Evolutionary conservation across 495 filamentous ascomycete genomes (phyloP).

Genomic region (Penicillium goetzii): DNA sequence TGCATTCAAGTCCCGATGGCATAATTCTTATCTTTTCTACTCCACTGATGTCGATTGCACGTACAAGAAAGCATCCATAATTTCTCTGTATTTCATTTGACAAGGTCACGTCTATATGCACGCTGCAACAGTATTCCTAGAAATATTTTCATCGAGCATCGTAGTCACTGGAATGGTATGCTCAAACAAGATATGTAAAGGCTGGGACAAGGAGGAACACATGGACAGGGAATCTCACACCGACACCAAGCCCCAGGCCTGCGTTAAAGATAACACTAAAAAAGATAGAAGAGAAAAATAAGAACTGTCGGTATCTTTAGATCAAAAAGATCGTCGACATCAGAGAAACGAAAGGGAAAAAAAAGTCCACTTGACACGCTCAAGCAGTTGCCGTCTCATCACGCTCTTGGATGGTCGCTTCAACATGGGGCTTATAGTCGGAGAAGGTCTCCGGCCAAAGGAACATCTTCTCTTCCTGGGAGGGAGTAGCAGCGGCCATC

Average conservation of each 20-base stretch:
- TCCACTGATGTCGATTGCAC: background rate
- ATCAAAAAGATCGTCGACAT: background rate
- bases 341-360: constrained; percentile 11
- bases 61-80: background rate
- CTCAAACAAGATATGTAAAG: constrained; percentile 2
- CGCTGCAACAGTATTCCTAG: background rate
- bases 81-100: background rate
- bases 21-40: background rate
- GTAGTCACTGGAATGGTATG: background rate
- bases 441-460: constrained; percentile 68
- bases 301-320: background rate
- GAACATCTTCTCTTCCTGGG: constrained; percentile 66
- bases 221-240: background rate
- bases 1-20: background rate
- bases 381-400: constrained; percentile 12
- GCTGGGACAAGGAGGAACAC: constrained; percentile 1
- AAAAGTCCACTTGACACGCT: background rate
- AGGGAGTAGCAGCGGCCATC: constrained; percentile 57
- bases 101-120: constrained; percentile 1
- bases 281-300: background rate
- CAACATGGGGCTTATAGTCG: constrained; percentile 38
- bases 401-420: constrained; percentile 28
- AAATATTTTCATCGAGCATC: background rate
- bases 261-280: background rate
- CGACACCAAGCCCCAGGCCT: constrained; percentile 15